Evolutionary conservation across 2,329 filamentous ascomycete species (phyloP).

Genomic region (Talaromyces funiculosus): DNA sequence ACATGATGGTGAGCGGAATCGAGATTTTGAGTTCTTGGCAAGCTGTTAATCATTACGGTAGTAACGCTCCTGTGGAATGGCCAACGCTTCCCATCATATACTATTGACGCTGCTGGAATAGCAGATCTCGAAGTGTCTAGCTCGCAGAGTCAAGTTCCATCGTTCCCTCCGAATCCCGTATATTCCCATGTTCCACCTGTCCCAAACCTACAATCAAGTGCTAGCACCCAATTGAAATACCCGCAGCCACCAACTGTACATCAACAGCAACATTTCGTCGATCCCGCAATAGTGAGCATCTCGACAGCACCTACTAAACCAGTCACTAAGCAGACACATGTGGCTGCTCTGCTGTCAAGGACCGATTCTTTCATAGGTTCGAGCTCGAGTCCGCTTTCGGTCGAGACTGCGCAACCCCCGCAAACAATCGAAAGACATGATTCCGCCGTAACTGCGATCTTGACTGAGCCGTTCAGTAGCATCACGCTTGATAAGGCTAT

Average conservation of each 20-base stretch:
- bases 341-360: conserved; percentile 3
- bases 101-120: conserved; percentile 54
- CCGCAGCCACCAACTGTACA: conserved; percentile 1
- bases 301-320: conserved; percentile 25
- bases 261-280: conserved; percentile 55
- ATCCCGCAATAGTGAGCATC: conserved; percentile 76
- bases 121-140: conserved; percentile 52
- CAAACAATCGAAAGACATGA: conserved; percentile 22
- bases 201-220: not conserved
- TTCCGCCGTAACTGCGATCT: conserved; percentile 31
- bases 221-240: not conserved
- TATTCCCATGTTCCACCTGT: not conserved
- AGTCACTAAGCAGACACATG: conserved; percentile 5
- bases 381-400: not conserved
- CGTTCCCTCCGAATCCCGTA: conserved; percentile 1
- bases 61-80: conserved; percentile 47
- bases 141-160: conserved; percentile 15
- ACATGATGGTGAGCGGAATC: conserved; percentile 57
- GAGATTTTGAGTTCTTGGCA: not conserved
- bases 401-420: conserved; percentile 14
- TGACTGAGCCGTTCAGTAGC: conserved; percentile 44
- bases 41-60: conserved; percentile 36
- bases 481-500: conserved; percentile 26
- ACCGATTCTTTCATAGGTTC: not conserved
- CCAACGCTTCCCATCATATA: conserved; percentile 49